These are phyloP conservation scores for Ceratocystis cubensis DNA, from an alignment of 2,329 filamentous ascomycete species.

Conservation along the genomic window DNA sequence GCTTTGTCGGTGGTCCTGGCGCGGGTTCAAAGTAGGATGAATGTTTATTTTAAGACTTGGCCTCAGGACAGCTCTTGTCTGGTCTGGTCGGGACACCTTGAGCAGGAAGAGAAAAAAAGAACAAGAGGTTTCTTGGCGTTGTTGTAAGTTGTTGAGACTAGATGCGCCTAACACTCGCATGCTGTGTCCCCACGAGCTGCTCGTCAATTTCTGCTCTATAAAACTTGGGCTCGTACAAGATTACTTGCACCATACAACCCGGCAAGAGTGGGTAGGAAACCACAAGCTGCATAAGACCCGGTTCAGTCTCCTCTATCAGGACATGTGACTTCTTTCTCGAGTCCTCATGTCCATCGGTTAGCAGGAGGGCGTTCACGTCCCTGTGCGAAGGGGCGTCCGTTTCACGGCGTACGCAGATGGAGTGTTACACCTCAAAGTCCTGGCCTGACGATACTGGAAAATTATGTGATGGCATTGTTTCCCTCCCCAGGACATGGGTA, in stretches of 20 bases:
- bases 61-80: not conserved
- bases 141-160: not conserved
- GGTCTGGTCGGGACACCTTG: not conserved
- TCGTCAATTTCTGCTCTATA: too few species aligned
- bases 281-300: too few species aligned
- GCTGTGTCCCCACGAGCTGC: too few species aligned
- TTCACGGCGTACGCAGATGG: not conserved
- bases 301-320: too few species aligned
- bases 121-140: not conserved
- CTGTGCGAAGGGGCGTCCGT: not conserved
- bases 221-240: too few species aligned
- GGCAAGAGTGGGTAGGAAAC: too few species aligned
- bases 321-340: not conserved
- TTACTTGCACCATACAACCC: too few species aligned
- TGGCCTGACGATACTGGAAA: not conserved
- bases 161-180: not conserved
- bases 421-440: not conserved
- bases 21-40: not conserved
- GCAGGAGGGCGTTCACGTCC: too few species aligned
- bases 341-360: not conserved
- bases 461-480: not conserved
- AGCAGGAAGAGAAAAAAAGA: not conserved
- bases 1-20: not conserved
- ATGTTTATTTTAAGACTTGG: not conserved
- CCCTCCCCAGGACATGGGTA: not conserved